A percentile compares a stretch with the other conserved stretches of the same genome.
phyloP scores from a whole-genome alignment of 2,329 filamentous ascomycete species.

The Ascochyta viciae-villosae region DNA sequence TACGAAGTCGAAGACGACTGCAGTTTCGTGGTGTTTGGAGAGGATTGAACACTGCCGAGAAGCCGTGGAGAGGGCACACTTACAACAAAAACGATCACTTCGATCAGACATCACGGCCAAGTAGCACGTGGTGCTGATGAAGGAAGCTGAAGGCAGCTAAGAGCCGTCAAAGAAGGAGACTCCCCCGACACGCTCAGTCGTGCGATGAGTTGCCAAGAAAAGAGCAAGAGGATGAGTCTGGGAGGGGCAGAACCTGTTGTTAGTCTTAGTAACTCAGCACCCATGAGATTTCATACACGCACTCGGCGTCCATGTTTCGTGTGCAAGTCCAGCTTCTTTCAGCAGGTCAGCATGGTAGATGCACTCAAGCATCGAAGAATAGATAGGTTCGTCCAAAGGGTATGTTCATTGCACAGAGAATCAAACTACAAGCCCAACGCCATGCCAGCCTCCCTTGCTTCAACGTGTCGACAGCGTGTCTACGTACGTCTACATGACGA shows the following conservation, averaged over 20 bases:
- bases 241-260: background rate
- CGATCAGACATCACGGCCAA: conserved; percentile 1
- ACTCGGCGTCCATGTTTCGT: too few relatives aligned
- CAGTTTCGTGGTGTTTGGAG: conserved; percentile 33
- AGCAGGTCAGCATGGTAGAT: too few relatives aligned
- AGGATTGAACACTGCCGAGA: conserved; percentile 19
- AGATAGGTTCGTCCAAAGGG: conserved; percentile 5
- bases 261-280: background rate
- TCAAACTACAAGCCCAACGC: conserved; percentile 11
- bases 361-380: too few relatives aligned
- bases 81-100: background rate
- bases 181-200: background rate
- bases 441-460: background rate
- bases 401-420: conserved; percentile 13
- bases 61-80: background rate
- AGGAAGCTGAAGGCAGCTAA: background rate
- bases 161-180: background rate
- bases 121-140: conserved; percentile 4
- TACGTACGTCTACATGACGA: conserved; percentile 59
- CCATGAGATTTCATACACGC: too few relatives aligned
- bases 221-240: background rate
- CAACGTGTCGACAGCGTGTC: background rate
- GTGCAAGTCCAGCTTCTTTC: too few relatives aligned
- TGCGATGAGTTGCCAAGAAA: background rate
- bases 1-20: conserved; percentile 28